phyloP scores from a whole-genome alignment of 2,329 filamentous ascomycete genomes.

The Penicillium sp. region DNA sequence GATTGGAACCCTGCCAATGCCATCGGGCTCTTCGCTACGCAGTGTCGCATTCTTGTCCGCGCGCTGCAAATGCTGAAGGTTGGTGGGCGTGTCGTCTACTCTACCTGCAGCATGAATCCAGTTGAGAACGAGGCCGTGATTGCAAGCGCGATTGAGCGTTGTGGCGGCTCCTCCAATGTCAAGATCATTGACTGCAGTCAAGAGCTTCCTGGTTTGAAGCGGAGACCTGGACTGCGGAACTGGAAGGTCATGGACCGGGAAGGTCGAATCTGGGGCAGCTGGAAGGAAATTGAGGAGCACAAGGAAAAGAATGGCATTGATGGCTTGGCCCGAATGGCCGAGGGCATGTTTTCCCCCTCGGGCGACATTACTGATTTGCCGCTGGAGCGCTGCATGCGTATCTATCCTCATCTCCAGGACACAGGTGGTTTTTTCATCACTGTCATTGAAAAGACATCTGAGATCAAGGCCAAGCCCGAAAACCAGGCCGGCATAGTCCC shows the following conservation, averaged over 20 bases:
- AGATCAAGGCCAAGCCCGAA: slow-evolving; percentile 73
- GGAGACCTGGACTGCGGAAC: slow-evolving; percentile 66
- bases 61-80: slow-evolving; percentile 94
- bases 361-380: slow-evolving; percentile 58
- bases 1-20: slow-evolving; percentile 88
- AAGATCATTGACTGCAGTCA: slow-evolving; percentile 77
- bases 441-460: slow-evolving; percentile 82
- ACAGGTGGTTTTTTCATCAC: slow-evolving; percentile 98
- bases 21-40: slow-evolving; percentile 77
- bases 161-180: slow-evolving; percentile 75
- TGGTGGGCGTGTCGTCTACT: slow-evolving; percentile 91
- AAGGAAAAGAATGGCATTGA: slow-evolving; percentile 56
- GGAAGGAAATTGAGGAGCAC: slow-evolving; percentile 71
- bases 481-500: slow-evolving; percentile 37
- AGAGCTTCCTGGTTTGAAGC: slow-evolving; percentile 68
- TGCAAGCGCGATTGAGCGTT: slow-evolving; percentile 79
- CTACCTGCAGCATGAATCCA: slow-evolving; percentile 97
- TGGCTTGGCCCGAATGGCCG: slow-evolving; percentile 62
- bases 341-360: slow-evolving; percentile 75
- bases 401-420: slow-evolving; percentile 93
- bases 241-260: slow-evolving; percentile 93
- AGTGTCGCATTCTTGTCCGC: slow-evolving; percentile 82
- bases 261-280: slow-evolving; percentile 70
- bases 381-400: slow-evolving; percentile 82
- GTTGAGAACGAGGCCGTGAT: slow-evolving; percentile 95